A percentile compares a stretch with the other conserved stretches of the same genome.
Evolutionary conservation across 441 rosid genomes (phyloP).

Genomic region (Populus hybrid): DNA sequence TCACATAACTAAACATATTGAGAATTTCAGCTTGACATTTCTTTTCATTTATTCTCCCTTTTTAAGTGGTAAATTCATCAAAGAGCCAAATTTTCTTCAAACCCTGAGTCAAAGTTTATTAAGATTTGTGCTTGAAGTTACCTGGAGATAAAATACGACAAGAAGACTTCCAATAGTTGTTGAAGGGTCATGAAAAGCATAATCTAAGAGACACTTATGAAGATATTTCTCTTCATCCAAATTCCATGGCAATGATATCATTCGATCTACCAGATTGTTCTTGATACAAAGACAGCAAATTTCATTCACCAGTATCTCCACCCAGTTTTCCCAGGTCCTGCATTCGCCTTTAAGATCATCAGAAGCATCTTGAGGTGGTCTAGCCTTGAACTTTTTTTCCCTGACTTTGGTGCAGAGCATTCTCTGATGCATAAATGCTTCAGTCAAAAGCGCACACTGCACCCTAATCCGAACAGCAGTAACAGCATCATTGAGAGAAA

Average conservation of each 20-base stretch:
- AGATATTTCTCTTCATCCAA: constrained; percentile 75
- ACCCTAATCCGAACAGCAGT: constrained; percentile 81
- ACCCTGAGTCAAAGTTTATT: not conserved
- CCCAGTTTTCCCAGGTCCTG: constrained; percentile 69
- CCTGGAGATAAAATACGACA: constrained; percentile 88
- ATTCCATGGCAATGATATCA: constrained; percentile 93
- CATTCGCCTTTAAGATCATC: constrained; percentile 36
- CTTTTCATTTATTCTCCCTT: not conserved
- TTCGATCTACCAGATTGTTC: constrained; percentile 76
- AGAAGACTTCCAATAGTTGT: constrained; percentile 73
- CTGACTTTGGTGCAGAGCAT: constrained; percentile 63
- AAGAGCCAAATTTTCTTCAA: not conserved
- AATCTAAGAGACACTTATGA: constrained; percentile 73
- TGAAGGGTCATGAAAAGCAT: constrained; percentile 69
- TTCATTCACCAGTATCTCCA: constrained; percentile 76
- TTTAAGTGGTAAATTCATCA: not conserved
- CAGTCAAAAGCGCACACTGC: constrained; percentile 87
- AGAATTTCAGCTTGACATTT: not conserved
- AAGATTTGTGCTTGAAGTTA: constrained; percentile 27
- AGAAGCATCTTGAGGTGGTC: constrained; percentile 29
- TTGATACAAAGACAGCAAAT: constrained; percentile 83
- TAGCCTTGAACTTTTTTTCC: constrained; percentile 56
- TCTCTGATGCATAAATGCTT: constrained; percentile 88
- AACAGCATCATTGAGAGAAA: constrained; percentile 76
- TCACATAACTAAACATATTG: not conserved